Base-by-base conservation (phyloP, 257 asterid species). In the Ilex asprella region DNA sequence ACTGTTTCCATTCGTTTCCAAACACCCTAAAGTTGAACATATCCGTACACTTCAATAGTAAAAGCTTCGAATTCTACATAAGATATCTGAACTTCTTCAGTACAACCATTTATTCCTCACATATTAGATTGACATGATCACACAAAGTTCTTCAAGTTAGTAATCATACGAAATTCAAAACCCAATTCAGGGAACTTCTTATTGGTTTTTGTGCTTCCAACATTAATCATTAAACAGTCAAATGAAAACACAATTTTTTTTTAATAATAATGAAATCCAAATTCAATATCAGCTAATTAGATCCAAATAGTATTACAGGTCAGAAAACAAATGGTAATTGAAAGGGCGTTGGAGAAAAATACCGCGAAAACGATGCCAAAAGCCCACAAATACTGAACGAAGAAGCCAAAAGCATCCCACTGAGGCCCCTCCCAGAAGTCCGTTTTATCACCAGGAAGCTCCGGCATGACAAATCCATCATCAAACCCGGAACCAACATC, bases 361-460 rank as follows among this genome's bases (percentile, higher is more conserved):
- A 92, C 99, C 91, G 91, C 93, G 31, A 93, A 92, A 68, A 87
- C 67, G 51, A 87, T 58, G 68, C 97, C 96, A 47, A 93, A 85
- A 79, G 96, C 99, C 99, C 97, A 93, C 86, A 93, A 53, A 60
- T 89, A 93, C 68, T 89, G 89, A 47, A 93, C 76, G 59, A 93
- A 87, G 85, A 93, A 89, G 5, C 99, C 99, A 39, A 93, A 60
- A 39, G 69, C 82, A 60, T 92, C 97, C 96, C 95, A 89, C 72
- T 92, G 91, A 60, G 90, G 74, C 54, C 99, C 97, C 69, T 92
- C 97, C 88, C 91, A 92, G 56, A 86, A 86, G 47, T 84, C 78
- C 60, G 94, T 71, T 69, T 85, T 47, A 4, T 65, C 73, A 35
- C 96, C 99, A 11, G 99, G 97, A 27, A 92, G 88, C 61, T 74